phyloP scores from a whole-genome alignment of 169 alveolate genomes.

The Cryptosporidium baileyi region DNA sequence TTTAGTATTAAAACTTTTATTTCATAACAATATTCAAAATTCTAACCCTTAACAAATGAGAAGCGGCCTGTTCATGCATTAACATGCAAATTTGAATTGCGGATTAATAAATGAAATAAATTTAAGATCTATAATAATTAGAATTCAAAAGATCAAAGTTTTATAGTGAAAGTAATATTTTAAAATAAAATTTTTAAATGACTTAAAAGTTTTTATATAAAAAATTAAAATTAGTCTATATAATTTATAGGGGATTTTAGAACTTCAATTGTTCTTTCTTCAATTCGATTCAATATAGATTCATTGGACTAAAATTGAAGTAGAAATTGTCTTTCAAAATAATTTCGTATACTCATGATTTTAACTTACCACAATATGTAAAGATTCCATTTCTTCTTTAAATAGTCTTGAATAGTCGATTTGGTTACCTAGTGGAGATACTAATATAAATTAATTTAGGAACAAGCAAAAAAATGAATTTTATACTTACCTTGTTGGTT shows the following conservation, averaged over 20 bases:
- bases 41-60: too few relatives aligned
- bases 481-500: constrained; percentile 52
- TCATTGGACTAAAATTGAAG: not conserved
- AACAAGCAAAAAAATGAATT: not conserved
- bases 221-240: too few relatives aligned
- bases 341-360: not conserved
- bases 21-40: too few relatives aligned
- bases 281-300: not conserved
- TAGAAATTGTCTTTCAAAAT: not conserved
- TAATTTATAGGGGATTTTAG: too few relatives aligned
- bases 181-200: too few relatives aligned
- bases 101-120: too few relatives aligned
- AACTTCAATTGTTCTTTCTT: not conserved
- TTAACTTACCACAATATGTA: constrained; percentile 26
- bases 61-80: too few relatives aligned
- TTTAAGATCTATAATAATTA: too few relatives aligned
- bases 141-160: too few relatives aligned
- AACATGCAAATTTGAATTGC: too few relatives aligned
- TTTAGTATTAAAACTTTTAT: not conserved
- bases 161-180: too few relatives aligned
- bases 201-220: too few relatives aligned
- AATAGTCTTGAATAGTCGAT: constrained; percentile 45
- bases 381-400: constrained; percentile 51
- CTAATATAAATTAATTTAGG: not conserved
- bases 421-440: constrained; percentile 49